Conservation (phyloP, 441 rosid species). For the Erodium texanum region DNA sequence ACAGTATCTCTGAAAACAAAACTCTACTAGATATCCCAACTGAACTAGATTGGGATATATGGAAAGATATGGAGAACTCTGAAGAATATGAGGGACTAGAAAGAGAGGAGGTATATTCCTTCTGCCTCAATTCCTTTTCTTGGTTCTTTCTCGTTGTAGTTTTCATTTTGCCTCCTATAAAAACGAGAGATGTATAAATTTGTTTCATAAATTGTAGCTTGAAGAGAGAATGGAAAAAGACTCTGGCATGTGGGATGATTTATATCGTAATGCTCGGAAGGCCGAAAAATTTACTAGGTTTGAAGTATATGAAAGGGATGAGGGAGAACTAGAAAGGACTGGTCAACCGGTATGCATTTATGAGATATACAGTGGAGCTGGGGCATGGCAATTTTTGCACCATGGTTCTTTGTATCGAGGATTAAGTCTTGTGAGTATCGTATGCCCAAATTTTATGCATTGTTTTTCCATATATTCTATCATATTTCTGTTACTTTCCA, state of each 20-base stretch:
- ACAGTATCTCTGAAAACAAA: slow-evolving; percentile 37
- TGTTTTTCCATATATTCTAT: slow-evolving; percentile 3
- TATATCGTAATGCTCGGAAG: slow-evolving; percentile 82
- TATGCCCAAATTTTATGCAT: slow-evolving; percentile 14
- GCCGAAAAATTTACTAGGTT: slow-evolving; percentile 69
- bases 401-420: slow-evolving; percentile 97
- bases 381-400: slow-evolving; percentile 97
- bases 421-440: slow-evolving; percentile 76
- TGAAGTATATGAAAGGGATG: slow-evolving; percentile 91
- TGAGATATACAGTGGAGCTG: slow-evolving; percentile 83
- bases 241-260: slow-evolving; percentile 75
- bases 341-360: slow-evolving; percentile 93
- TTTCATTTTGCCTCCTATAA: slow-evolving; percentile 7
- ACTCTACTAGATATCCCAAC: slow-evolving; percentile 48
- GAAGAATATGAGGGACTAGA: slow-evolving; percentile 80
- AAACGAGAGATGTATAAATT: slow-evolving; percentile 20
- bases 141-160: slow-evolving; percentile 11
- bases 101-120: slow-evolving; percentile 68
- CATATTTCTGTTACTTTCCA: background rate
- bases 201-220: slow-evolving; percentile 46
- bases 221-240: slow-evolving; percentile 75
- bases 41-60: slow-evolving; percentile 61
- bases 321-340: slow-evolving; percentile 96
- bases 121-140: background rate
- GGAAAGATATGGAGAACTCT: slow-evolving; percentile 48